These are phyloP conservation scores for Solanum clarkiae DNA, from an alignment of 257 asterid genomes.

Conservation along the genomic window DNA sequence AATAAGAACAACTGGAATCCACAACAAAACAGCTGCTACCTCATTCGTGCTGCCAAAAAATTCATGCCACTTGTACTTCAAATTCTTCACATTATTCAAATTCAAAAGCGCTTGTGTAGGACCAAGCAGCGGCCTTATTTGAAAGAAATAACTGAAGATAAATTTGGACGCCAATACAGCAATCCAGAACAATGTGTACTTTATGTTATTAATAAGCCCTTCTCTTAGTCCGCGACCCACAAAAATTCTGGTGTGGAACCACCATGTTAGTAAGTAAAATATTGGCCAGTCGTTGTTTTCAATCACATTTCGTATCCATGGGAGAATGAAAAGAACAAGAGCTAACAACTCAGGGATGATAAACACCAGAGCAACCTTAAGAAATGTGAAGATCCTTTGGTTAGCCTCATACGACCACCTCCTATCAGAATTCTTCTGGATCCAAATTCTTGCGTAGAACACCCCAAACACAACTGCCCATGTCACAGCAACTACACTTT, in stretches of 20 bases:
- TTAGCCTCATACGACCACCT: constrained; percentile 66
- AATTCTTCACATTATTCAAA: constrained; percentile 8
- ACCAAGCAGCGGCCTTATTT: constrained; percentile 70
- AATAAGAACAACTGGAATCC: constrained; percentile 79
- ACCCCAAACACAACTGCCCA: constrained; percentile 77
- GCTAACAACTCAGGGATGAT: constrained; percentile 74
- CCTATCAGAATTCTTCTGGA: constrained; percentile 60
- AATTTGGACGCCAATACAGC: constrained; percentile 53
- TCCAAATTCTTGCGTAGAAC: constrained; percentile 73
- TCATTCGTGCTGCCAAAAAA: constrained; percentile 77
- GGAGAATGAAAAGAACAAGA: constrained; percentile 50
- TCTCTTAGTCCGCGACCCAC: constrained; percentile 92
- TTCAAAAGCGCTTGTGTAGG: constrained; percentile 59
- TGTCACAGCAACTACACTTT: constrained; percentile 61
- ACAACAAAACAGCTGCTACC: constrained; percentile 53
- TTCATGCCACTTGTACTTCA: constrained; percentile 64
- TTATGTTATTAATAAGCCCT: constrained; percentile 73
- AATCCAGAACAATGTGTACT: constrained; percentile 69
- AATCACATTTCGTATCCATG: constrained; percentile 70
- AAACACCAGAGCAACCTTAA: constrained; percentile 64
- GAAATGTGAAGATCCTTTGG: constrained; percentile 48
- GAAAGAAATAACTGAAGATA: constrained; percentile 68
- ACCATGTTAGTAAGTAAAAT: constrained; percentile 62
- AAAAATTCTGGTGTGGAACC: constrained; percentile 66
- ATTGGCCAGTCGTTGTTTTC: constrained; percentile 61